Percentiles rank a stretch among this genome's conserved stretches.
Evolutionary conservation across 805 yeast genomes (phyloP).

Genomic region (Kodamaea kakaduensis): DNA sequence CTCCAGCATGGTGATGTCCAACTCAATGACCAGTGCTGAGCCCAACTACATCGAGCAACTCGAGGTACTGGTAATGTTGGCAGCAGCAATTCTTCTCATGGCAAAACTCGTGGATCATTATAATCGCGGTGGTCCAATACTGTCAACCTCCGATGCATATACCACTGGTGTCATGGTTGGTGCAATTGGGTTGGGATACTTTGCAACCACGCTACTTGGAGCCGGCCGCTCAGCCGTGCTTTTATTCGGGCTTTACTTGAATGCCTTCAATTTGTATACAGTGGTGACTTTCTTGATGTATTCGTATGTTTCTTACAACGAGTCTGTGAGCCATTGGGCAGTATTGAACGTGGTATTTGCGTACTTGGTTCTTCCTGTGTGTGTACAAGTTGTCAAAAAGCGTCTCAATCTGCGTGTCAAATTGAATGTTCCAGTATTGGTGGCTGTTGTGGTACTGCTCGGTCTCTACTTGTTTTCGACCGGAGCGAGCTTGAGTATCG

Average conservation of each 20-base stretch:
- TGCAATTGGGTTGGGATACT: conserved; percentile 19
- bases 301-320: conserved; percentile 14
- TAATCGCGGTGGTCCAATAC: conserved; percentile 5
- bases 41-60: conserved; percentile 7
- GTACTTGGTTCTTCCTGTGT: conserved; percentile 15
- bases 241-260: conserved; percentile 27
- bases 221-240: conserved; percentile 23
- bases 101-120: conserved; percentile 14
- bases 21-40: conserved; percentile 15
- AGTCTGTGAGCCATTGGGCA: conserved; percentile 7
- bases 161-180: conserved; percentile 16
- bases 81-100: conserved; percentile 17
- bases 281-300: conserved; percentile 26
- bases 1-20: conserved; percentile 27
- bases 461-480: conserved; percentile 6
- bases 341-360: conserved; percentile 15
- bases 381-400: conserved; percentile 4
- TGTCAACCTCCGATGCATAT: background rate
- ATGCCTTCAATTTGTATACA: conserved; percentile 28
- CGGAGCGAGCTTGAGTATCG: conserved; percentile 16
- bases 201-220: conserved; percentile 22
- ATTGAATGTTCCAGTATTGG: conserved; percentile 2
- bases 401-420: background rate
- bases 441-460: conserved; percentile 5
- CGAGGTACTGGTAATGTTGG: conserved; percentile 20